Percentiles rank a stretch among this genome's conserved stretches.
Conservation (phyloP, 1,139 yeast species). For the Sugiyamaella pinicola region DNA sequence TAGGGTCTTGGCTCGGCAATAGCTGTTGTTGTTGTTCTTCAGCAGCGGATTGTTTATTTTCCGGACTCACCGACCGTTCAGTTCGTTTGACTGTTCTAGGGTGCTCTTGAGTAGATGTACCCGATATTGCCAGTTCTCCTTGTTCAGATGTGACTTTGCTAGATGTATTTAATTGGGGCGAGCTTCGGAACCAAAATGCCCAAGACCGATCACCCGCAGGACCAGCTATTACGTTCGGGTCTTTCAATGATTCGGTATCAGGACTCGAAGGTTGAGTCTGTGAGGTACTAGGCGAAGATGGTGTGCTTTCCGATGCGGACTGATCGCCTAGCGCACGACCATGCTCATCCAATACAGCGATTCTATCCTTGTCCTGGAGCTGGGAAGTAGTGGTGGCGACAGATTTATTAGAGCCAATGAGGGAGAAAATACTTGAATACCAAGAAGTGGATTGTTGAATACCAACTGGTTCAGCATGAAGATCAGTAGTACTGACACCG, state of each 20-base stretch:
- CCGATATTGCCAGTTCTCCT: conserved; percentile 46
- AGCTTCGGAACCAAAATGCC: conserved; percentile 41
- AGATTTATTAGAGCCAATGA: conserved; percentile 8
- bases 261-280: conserved; percentile 14
- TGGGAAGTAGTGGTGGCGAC: background rate
- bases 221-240: conserved; percentile 18
- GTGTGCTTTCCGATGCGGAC: background rate
- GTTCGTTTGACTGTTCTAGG: conserved; percentile 36
- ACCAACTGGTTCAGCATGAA: background rate
- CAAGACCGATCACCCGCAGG: conserved; percentile 32
- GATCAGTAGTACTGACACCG: background rate
- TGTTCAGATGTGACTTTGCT: conserved; percentile 15
- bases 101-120: conserved; percentile 42
- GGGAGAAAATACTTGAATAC: conserved; percentile 13
- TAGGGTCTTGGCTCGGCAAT: background rate
- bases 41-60: background rate
- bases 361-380: background rate
- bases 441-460: conserved; percentile 9
- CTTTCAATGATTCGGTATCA: conserved; percentile 15
- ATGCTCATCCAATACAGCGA: background rate
- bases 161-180: background rate
- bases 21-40: conserved; percentile 1
- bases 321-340: too few relatives aligned
- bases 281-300: background rate
- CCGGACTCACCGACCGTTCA: conserved; percentile 13